Evolutionary conservation across 1,139 yeast genomes (phyloP), one percentile per base, ranked within the genome.

Genomic region (Pichia cactophila): DNA sequence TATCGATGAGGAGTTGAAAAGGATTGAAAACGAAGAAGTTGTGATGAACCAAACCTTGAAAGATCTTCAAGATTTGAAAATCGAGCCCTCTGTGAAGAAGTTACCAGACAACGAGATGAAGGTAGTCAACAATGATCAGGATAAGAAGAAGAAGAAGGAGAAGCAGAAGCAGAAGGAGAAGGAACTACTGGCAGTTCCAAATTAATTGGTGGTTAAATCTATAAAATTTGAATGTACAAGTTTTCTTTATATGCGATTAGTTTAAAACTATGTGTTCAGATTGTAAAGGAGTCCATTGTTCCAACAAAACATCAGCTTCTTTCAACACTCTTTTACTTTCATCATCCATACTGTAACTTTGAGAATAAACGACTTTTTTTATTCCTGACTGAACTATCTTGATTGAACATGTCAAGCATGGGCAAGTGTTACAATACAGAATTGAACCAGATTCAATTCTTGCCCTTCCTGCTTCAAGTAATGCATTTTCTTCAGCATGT

Each of bases 401-500:
- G 45, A 92, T 88, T 7, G 96, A 82, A 65, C 99, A 92, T 0
- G 98, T 94, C 54, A 92, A 71, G 64, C 99, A 94, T 0, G 99
- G 99, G 62, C 97, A 92, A 0, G 98, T 92, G 64, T 92, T 92
- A 68, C 98, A 94, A 66, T 92, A 92, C 50, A 92, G 68, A 0
- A 80, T 82, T 3, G 83, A 76, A 38, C 67, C 67, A 4, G 64
- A 60, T n/a, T 86, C 84, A 20, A 89, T 78, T 52, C 98, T 72
- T 56, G 86, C 96, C 55, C 97, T 74, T 1, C 98, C 98, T 12
- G 97, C 87, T 64, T 92, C 98, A 48, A 94, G 68, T 42, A 92
- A 71, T 0, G 98, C 98, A 65, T 94, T 92, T 61, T 92, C 99
- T 63, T 92, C 98, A 0, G 98, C 98, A 65, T 92, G 99, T 40